Conservation (phyloP, 164 flowering plant genomes). For the Sedum album region DNA sequence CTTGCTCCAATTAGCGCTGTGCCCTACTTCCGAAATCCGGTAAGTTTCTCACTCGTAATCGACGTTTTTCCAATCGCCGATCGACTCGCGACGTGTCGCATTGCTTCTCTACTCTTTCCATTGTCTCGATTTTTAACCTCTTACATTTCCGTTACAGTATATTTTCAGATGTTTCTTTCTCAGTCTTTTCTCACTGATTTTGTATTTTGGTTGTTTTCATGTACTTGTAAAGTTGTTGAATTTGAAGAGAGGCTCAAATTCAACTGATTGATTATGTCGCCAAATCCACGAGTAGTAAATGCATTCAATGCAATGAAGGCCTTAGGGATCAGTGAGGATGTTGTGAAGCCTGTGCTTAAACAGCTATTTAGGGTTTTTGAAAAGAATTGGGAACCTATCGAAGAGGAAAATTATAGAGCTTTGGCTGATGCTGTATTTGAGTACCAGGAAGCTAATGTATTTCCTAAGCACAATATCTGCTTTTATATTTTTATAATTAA, state of each 20-base stretch:
- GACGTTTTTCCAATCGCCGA: neutral
- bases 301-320: slow-evolving; percentile 7
- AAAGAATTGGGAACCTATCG: slow-evolving; percentile 4
- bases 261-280: neutral
- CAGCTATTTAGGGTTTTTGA: neutral
- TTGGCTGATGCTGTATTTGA: slow-evolving; percentile 8
- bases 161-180: neutral
- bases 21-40: slow-evolving; percentile 1
- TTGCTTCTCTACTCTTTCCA: neutral
- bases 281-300: slow-evolving; percentile 1
- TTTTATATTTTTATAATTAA: neutral
- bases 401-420: slow-evolving; percentile 8
- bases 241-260: neutral
- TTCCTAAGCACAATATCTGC: neutral
- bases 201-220: neutral
- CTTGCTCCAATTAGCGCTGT: neutral
- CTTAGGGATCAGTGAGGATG: slow-evolving; percentile 3
- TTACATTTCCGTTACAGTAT: neutral
- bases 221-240: neutral
- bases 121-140: too few relatives aligned
- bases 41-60: too few relatives aligned
- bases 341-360: slow-evolving; percentile 9
- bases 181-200: neutral
- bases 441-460: slow-evolving; percentile 4
- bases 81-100: neutral